A percentile compares a stretch with the other conserved stretches of the same genome.
Evolutionary conservation across 371 early-diverging fungal genomes (phyloP).

Genomic region (Mortierella sp.): DNA sequence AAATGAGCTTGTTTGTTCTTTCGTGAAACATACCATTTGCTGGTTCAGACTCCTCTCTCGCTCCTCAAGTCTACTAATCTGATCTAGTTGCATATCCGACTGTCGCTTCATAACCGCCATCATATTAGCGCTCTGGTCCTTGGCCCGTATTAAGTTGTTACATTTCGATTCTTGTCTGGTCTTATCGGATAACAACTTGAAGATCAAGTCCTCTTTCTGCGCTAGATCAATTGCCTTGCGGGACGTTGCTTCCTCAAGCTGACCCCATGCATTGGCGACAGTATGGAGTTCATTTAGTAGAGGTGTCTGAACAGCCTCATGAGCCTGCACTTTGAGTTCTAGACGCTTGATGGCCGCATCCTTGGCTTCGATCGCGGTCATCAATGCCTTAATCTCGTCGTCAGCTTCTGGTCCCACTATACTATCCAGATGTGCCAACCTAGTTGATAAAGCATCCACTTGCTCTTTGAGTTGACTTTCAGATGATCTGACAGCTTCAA

Average conservation of each 20-base stretch:
- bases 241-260: constrained; percentile 85
- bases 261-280: constrained; percentile 79
- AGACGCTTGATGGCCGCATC: constrained; percentile 60
- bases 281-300: constrained; percentile 82
- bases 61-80: constrained; percentile 83
- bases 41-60: constrained; percentile 74
- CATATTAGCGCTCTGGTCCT: constrained; percentile 72
- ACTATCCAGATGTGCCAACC: constrained; percentile 53
- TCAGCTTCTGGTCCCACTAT: constrained; percentile 36
- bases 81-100: constrained; percentile 86
- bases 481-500: constrained; percentile 28
- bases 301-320: constrained; percentile 34
- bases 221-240: constrained; percentile 80
- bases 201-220: constrained; percentile 83
- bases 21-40: constrained; percentile 62
- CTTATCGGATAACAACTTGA: constrained; percentile 76
- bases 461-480: constrained; percentile 25
- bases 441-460: constrained; percentile 21
- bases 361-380: constrained; percentile 35
- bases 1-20: neutral
- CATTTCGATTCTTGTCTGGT: constrained; percentile 52
- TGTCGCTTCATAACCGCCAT: constrained; percentile 78
- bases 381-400: constrained; percentile 33
- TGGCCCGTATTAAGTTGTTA: constrained; percentile 71
- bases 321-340: constrained; percentile 49